Evolutionary conservation across 345 rosid species (phyloP), one percentile per base, ranked within the genome.

Genomic region (Populus pruinosa): DNA sequence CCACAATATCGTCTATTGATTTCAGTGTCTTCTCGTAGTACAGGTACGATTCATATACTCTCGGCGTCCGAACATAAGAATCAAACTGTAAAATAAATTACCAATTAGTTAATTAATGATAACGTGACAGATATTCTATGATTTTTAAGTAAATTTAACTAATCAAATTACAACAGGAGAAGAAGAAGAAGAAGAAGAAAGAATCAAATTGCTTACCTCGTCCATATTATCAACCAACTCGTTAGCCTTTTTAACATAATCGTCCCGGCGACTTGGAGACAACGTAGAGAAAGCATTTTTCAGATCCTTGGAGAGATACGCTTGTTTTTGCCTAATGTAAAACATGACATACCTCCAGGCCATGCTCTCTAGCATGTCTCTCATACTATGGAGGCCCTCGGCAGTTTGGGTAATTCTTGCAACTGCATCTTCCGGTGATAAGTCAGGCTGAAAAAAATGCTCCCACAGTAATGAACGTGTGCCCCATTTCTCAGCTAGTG

Each of bases 281-380:
- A 95, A 72, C 49, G 87, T 88, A 14, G 75, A 49, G 87, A 89
- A 82, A 13, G 93, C 99, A 39, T 71, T 92, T 82, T 88, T 91
- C 78, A 95, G 81, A 81, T 95, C 99, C 85, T 90, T 90, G 36
- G 88, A 85, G 25, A 95, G 94, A 85, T 93, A 95, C 39, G 96
- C 81, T 44, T 83, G 87, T 76, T 95, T 95, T 41, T 89, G 49
- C 76, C 98, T 76, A 25, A 92, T 92, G 78, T 91, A 95, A 78
- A 91, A 91, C 31, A 95, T 85, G 64, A 91, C 89, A 77, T 91
- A 93, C 90, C 96, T 89, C 98, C 98, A 94, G 5, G 97, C 88
- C 98, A 95, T 95, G 41, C 79, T 86, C 18, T 93, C 99, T 82
- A 95, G 70, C 99, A 95, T 93, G 67, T 90, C 92, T 77, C 98